Base-by-base conservation (phyloP, 108 stramenopile species). In the Nitzschia sp. region DNA sequence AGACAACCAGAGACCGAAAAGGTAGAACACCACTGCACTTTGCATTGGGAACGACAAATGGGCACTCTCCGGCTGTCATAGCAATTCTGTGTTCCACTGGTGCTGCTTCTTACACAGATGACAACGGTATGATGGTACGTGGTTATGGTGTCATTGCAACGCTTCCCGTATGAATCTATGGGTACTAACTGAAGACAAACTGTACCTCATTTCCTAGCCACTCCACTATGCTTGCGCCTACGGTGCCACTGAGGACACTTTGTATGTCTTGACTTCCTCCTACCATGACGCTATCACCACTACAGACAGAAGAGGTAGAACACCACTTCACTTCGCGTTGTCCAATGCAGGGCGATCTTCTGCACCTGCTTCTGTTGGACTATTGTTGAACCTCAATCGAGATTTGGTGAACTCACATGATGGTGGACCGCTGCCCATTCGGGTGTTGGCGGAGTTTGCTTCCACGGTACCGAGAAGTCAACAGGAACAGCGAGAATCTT, bases 181-280 rank as follows among this genome's bases (percentile, higher is more conserved):
- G 14, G 46, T 48, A 48, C 46, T 15, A 15, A 48, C 46, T 48
- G 46, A 3, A 48, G n/a, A n/a, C n/a, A n/a, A n/a, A n/a, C n/a
- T n/a, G n/a, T n/a, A n/a, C n/a, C n/a, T n/a, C n/a, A n/a, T n/a
- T n/a, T n/a, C n/a, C n/a, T n/a, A 81, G 76, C 91, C 87, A 5
- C 73, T 92, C 1, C 91, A 93, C 51, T 90, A 86, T 71, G 91
- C 91, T n/a, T 93, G 91, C 67, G 83, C 87, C 19, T 93, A 88
- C 62, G 92, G 92, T 43, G 85, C 84, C 6, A 76, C 86, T 5
- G 86, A 83, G 40, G 88, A 88, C 50, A 75, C 78, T 39, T 54
- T 93, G 15, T 69, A 73, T 22, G 83, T 84, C 17, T 57, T 93
- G 21, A 87, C 77, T 11, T 84, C 79, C 38, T 81, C 78, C 10